These are phyloP conservation scores for Tetradesmus obliquus DNA, from an alignment of 139 green algal genomes.

Conservation along the genomic window DNA sequence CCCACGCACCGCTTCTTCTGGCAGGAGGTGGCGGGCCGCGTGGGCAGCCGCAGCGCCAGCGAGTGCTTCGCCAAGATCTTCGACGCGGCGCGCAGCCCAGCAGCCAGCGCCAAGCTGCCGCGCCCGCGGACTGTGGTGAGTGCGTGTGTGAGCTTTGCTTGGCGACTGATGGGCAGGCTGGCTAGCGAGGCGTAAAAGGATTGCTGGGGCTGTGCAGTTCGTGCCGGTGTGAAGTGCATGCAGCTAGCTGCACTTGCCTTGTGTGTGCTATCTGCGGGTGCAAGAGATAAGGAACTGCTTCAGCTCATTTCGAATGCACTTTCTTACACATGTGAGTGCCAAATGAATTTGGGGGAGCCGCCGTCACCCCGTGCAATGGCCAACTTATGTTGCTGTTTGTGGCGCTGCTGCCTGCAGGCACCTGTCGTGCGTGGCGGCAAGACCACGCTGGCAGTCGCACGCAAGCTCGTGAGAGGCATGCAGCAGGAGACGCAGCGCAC, in stretches of 20 bases:
- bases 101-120: background rate
- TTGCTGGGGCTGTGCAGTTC: background rate
- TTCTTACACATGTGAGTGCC: no score
- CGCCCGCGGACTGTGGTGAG: background rate
- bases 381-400: background rate
- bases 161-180: no score
- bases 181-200: background rate
- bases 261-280: no score
- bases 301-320: no score
- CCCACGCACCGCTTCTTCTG: conserved; percentile 62
- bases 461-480: conserved; percentile 49
- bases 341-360: no score
- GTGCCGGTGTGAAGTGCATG: background rate
- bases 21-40: conserved; percentile 56
- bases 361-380: no score
- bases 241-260: no score
- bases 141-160: background rate
- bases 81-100: conserved; percentile 32
- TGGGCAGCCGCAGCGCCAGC: conserved; percentile 52
- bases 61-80: conserved; percentile 62
- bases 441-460: conserved; percentile 53
- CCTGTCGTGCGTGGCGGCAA: background rate
- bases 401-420: background rate
- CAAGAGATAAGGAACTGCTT: no score
- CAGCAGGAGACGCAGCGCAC: conserved; percentile 47